phyloP scores from a whole-genome alignment of 2,329 filamentous ascomycete genomes.

The Neonectria punicea region DNA sequence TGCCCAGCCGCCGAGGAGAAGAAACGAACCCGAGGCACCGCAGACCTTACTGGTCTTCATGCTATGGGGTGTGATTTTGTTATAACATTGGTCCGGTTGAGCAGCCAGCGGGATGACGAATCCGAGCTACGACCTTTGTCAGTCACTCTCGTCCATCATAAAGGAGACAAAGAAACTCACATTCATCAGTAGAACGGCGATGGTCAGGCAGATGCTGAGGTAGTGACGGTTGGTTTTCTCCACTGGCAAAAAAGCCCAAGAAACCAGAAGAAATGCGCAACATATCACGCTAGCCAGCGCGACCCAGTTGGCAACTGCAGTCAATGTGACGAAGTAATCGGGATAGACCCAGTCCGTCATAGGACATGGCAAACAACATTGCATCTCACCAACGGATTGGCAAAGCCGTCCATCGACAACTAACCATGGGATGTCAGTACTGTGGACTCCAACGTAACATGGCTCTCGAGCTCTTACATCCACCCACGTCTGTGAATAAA shows the following conservation, averaged over 20 bases:
- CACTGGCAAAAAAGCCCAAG: constrained; percentile 82
- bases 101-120: constrained; percentile 89
- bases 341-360: constrained; percentile 80
- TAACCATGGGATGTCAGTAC: constrained; percentile 43
- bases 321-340: constrained; percentile 68
- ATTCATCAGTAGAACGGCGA: constrained; percentile 81
- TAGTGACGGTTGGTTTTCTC: constrained; percentile 95
- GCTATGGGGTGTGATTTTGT: constrained; percentile 91
- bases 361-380: constrained; percentile 92
- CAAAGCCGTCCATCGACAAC: constrained; percentile 68
- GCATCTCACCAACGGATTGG: constrained; percentile 58
- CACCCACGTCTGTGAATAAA: constrained; percentile 68
- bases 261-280: constrained; percentile 80
- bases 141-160: constrained; percentile 29
- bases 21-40: constrained; percentile 86
- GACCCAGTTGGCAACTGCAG: constrained; percentile 80
- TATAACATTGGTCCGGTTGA: constrained; percentile 83
- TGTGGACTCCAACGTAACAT: neutral
- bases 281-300: constrained; percentile 79
- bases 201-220: constrained; percentile 85
- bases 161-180: constrained; percentile 60
- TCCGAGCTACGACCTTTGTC: constrained; percentile 69
- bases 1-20: constrained; percentile 87
- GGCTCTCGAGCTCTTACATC: constrained; percentile 64
- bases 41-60: constrained; percentile 87